Base-by-base conservation (phyloP, 2,329 filamentous ascomycete genomes). In the Aureobasidium sp. region DNA sequence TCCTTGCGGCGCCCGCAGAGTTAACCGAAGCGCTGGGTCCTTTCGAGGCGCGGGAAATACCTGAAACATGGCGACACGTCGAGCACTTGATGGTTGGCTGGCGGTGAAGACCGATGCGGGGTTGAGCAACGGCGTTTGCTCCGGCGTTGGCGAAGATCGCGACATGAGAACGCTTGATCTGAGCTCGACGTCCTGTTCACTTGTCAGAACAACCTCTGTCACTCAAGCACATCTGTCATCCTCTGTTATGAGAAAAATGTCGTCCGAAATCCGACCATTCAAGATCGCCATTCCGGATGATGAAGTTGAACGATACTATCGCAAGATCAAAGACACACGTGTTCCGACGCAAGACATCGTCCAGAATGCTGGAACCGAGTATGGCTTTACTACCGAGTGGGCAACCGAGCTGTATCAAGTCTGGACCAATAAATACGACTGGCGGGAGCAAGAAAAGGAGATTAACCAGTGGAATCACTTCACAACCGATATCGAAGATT, bases 381-480 rank as follows among this genome's bases (percentile, higher is more conserved):
- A 76, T 63, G 75, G 71, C 67, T 45, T 71, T 62, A 15, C 67
- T 63, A 63, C 65, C 8, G 68, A 73, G 56, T 76, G 74, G 74
- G 70, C 71, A 7, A 63, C 67, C 7, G 70, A 71, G 9, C 66
- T 75, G 37, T 72, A 73, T 64, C 66, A 71, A 7, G 64, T 69
- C 47, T 77, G 71, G 73, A 63, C 69, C 12, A 64, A 73, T 36
- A 67, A 69, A 12, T 76, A 70, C 67, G 69, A 69, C 49, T 76
- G 72, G 72, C 61, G 64, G 1, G 65, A 68, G 25, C 71, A 70
- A 5, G 70, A 75, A 57, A 66, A 65, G 20, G 64, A 70, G 12
- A 74, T 76, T 47, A 71, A 69, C 9, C 64, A 65, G 47, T 72
- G 70, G 65, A 64, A 70, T 9, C 74, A 77, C 58, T 76, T 69